Conservation (phyloP, 2,329 filamentous ascomycete species). For the Trichoderma sp. region DNA sequence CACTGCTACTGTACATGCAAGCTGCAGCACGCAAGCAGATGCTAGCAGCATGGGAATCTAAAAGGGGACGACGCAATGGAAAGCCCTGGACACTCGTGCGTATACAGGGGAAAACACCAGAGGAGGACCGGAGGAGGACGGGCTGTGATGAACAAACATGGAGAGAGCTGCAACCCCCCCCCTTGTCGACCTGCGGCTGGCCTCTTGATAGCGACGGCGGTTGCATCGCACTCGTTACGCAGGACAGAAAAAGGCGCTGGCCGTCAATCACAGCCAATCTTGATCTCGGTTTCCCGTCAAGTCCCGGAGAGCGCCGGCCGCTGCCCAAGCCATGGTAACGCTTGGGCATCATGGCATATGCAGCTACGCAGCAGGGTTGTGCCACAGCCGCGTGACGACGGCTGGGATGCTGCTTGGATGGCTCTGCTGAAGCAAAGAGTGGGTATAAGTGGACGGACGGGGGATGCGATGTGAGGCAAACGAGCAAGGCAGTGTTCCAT, state of each 20-base stretch:
- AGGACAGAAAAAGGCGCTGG: background rate
- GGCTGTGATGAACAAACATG: background rate
- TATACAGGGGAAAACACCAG: background rate
- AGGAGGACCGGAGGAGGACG: too few relatives aligned
- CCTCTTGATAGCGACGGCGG: conserved; percentile 6
- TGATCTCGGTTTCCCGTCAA: conserved; percentile 24
- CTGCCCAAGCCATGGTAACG: conserved; percentile 24
- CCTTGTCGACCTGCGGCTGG: background rate
- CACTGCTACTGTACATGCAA: background rate
- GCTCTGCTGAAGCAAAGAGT: background rate
- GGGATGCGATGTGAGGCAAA: background rate
- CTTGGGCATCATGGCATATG: conserved; percentile 28
- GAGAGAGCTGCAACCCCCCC: background rate
- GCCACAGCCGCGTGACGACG: background rate
- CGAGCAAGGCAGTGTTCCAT: background rate
- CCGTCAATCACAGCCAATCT: conserved; percentile 3
- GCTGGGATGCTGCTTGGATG: background rate
- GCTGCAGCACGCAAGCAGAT: background rate
- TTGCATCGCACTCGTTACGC: conserved; percentile 20
- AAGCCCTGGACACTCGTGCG: background rate
- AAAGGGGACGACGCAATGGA: background rate
- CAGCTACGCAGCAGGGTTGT: background rate
- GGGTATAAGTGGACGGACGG: background rate
- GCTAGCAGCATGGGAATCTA: background rate
- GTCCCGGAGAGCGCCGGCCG: conserved; percentile 17